These are phyloP conservation scores for Fusarium tanahbumbuense DNA, from an alignment of 2,329 filamentous ascomycete species.

Conservation along the genomic window DNA sequence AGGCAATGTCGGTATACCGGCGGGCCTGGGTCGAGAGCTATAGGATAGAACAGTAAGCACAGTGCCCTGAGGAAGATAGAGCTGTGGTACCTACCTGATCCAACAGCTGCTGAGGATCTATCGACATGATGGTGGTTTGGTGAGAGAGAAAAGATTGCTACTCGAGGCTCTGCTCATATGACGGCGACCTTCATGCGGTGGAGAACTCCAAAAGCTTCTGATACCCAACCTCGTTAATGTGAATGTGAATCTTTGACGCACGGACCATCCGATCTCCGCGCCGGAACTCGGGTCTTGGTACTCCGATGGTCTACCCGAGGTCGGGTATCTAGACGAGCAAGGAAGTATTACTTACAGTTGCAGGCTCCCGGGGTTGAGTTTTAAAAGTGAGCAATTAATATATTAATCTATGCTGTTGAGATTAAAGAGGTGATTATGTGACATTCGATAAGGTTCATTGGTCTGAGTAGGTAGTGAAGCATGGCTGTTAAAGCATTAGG, in stretches of 20 bases:
- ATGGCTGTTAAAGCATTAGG: background rate
- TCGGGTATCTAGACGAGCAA: conserved; percentile 29
- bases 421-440: background rate
- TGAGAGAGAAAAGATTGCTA: conserved; percentile 41
- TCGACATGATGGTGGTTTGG: conserved; percentile 70
- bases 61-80: background rate
- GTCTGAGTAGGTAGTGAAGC: background rate
- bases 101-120: conserved; percentile 81
- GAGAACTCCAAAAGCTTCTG: conserved; percentile 42
- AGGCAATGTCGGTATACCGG: conserved; percentile 77
- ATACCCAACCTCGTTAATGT: conserved; percentile 42
- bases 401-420: background rate
- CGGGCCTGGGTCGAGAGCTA: conserved; percentile 72
- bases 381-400: background rate
- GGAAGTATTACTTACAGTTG: conserved; percentile 3
- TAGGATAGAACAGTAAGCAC: conserved; percentile 23
- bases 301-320: conserved; percentile 31
- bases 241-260: conserved; percentile 33
- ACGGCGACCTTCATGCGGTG: conserved; percentile 47
- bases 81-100: conserved; percentile 70
- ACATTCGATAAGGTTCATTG: background rate
- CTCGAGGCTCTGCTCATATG: conserved; percentile 45
- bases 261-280: conserved; percentile 39
- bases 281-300: conserved; percentile 33
- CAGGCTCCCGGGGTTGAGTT: background rate